Evolutionary conservation across 2,329 filamentous ascomycete species (phyloP).

Genomic region (Rhynchosporium agropyri): DNA sequence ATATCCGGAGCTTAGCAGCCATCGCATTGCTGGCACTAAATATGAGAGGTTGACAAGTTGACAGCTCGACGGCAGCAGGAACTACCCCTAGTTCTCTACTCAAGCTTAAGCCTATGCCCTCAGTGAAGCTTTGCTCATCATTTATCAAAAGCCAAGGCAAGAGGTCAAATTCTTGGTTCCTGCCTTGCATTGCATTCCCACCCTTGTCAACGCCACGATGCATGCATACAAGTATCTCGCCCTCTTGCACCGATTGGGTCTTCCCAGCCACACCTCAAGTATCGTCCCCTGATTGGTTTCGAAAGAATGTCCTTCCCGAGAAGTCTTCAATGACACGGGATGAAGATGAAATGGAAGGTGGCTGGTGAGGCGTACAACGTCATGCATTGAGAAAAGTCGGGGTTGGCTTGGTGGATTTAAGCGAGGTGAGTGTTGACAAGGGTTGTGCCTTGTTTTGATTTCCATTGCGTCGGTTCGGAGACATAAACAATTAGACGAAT

Average conservation of each 20-base stretch:
- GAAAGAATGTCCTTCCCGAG: background rate
- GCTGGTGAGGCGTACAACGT: slow-evolving; percentile 31
- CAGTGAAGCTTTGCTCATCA: background rate
- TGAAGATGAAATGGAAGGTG: slow-evolving; percentile 26
- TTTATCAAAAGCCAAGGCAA: slow-evolving; percentile 3
- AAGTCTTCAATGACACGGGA: background rate
- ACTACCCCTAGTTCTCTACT: background rate
- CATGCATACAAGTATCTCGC: background rate
- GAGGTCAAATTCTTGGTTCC: background rate
- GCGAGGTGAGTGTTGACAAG: slow-evolving; percentile 19
- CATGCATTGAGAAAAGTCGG: background rate
- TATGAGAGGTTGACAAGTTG: background rate
- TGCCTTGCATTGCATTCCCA: background rate
- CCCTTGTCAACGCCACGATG: background rate
- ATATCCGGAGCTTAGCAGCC: background rate
- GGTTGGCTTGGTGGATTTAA: background rate
- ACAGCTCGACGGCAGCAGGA: background rate
- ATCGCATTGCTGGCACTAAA: background rate
- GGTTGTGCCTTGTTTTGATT: slow-evolving; percentile 19
- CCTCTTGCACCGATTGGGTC: background rate
- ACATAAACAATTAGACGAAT: slow-evolving; percentile 11
- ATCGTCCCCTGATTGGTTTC: too few relatives aligned
- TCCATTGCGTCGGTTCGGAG: too few relatives aligned
- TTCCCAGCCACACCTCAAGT: background rate
- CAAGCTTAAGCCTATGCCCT: background rate